Percentiles rank a stretch among this genome's conserved stretches.
phyloP scores from a whole-genome alignment of 2,329 filamentous ascomycete species.

The Colletotrichum lentis region DNA sequence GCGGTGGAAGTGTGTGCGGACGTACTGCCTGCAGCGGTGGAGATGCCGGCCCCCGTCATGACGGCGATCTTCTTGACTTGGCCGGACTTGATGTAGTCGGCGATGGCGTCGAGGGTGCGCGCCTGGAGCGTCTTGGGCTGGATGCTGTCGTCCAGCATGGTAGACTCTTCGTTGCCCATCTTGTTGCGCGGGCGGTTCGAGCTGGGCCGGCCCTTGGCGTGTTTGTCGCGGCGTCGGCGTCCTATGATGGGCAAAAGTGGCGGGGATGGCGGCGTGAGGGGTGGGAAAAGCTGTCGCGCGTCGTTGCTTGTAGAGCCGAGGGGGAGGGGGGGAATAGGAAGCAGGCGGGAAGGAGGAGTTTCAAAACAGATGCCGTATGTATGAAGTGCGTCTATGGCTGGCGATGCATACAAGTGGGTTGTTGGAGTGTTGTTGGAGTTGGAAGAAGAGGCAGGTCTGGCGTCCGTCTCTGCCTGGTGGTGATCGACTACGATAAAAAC shows the following conservation, averaged over 20 bases:
- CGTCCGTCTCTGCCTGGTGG: conserved; percentile 9
- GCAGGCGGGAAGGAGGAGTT: too few relatives aligned
- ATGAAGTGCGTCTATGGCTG: background rate
- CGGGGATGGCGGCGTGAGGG: conserved; percentile 4
- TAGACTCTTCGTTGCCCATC: conserved; percentile 89
- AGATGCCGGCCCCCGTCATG: conserved; percentile 91
- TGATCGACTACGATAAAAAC: conserved; percentile 1
- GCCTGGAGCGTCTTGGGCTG: conserved; percentile 71
- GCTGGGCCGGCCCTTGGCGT: conserved; percentile 48
- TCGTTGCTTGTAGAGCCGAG: background rate
- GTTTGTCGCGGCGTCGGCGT: conserved; percentile 49
- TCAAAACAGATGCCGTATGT: too few relatives aligned
- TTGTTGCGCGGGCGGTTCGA: conserved; percentile 52
- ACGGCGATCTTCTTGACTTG: conserved; percentile 77
- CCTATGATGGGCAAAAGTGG: conserved; percentile 48
- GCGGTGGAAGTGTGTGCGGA: conserved; percentile 8
- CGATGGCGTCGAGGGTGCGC: conserved; percentile 76
- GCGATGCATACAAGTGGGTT: background rate
- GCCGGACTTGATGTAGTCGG: conserved; percentile 79
- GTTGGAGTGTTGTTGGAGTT: background rate
- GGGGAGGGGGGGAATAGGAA: background rate
- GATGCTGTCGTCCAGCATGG: conserved; percentile 69
- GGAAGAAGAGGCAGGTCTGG: background rate
- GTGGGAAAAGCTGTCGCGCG: background rate
- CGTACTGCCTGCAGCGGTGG: conserved; percentile 72